Evolutionary conservation across 2,329 filamentous ascomycete species (phyloP).

Genomic region (Diaporthe citri): DNA sequence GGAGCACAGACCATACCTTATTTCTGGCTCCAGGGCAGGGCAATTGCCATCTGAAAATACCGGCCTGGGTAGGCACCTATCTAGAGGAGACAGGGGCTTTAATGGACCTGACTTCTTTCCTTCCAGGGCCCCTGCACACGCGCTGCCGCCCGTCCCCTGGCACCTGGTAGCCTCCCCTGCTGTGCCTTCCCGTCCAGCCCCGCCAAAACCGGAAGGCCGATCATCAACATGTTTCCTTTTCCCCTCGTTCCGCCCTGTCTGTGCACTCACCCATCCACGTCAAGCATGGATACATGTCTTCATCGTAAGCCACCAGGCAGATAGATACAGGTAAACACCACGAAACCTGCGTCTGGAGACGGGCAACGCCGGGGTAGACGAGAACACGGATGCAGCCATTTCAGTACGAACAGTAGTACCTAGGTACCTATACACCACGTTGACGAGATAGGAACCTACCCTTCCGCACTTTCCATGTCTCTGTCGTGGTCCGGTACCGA

Average conservation of each 20-base stretch:
- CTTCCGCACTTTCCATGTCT: not conserved
- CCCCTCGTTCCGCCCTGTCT: constrained; percentile 23
- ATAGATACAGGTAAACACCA: not conserved
- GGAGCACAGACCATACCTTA: constrained; percentile 33
- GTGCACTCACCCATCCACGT: not conserved
- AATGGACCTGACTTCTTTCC: not conserved
- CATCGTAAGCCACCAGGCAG: too few relatives aligned
- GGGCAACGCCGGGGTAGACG: not conserved
- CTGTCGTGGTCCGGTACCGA: not conserved
- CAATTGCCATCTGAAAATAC: constrained; percentile 6
- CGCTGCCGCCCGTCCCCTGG: constrained; percentile 6
- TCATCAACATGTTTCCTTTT: constrained; percentile 2
- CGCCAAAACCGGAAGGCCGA: constrained; percentile 26
- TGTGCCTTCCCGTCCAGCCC: constrained; percentile 27
- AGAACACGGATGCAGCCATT: not conserved
- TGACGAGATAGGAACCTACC: not conserved
- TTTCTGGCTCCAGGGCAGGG: constrained; percentile 27
- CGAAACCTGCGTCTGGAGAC: not conserved
- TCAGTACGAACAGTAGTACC: not conserved
- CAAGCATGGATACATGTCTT: too few relatives aligned
- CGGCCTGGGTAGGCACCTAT: not conserved
- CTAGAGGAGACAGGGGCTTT: constrained; percentile 30
- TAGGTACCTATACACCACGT: not conserved
- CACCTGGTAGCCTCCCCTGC: not conserved
- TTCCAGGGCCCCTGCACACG: constrained; percentile 2